Evolutionary conservation across 1,284 basidiomycete species (phyloP), one percentile per base, ranked within the genome.

Genomic region (Cryptococcus sp.): DNA sequence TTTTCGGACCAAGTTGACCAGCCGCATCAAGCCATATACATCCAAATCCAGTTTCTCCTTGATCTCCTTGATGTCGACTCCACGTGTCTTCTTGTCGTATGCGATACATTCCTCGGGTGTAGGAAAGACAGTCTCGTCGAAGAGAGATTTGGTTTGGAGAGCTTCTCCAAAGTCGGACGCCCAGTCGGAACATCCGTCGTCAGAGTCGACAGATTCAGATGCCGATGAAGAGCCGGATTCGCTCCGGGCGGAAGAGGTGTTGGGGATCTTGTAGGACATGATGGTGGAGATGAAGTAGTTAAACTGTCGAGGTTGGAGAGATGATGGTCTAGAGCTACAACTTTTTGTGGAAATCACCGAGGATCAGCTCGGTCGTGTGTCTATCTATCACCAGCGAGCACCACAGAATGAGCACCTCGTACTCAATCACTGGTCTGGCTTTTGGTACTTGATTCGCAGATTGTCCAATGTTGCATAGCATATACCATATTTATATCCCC

Each of bases 1-100:
- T 73, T 82, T 85, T 48, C 91, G 77, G 59, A 94, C 89, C 68
- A 81, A 87, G 71, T 95, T 94, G 68, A 95, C 82, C 45, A 95
- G 72, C 40, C 86, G 80, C 58, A 91, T 85, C 18, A 81, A 75
- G 38, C 81, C 80, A 70, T 90, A 83, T 53, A 84, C 81, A 66
- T 83, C 82, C 38, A 82, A 66, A 0, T 64, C 78, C 21, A 70
- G 49, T 19, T 51, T 53, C 19, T 59, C 51, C 19, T 54, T 51
- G 9, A 55, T 52, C 3, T 54, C 53, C 19, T 50, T 45, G 6
- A 72, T 48, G 45, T 65, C 59, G 41, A 59, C 63, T 23, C 57
- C 47, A 62, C 87, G 79, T 0, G 66, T 76, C 28, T 70, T 60
- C 57, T 76, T 79, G 70, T 93, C 90, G 62, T 88, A 77, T 22